Evolutionary conservation across 345 rosid genomes (phyloP).

Genomic region (Pelargonium nanum): DNA sequence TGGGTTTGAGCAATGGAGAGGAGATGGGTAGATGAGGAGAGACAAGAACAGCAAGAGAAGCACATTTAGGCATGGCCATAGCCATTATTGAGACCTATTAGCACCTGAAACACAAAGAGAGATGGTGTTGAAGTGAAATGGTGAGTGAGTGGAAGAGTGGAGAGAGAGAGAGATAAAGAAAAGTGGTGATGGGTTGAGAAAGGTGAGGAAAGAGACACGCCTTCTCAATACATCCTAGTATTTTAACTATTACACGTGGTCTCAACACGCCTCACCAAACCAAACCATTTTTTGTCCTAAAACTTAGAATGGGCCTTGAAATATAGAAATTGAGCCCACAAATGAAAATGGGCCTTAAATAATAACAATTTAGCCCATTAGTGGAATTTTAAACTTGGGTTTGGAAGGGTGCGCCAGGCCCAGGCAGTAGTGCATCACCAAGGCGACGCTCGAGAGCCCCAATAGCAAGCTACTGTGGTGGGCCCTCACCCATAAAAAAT

Average conservation of each 20-base stretch:
- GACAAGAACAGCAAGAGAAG: slow-evolving; percentile 17
- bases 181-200: slow-evolving; percentile 15
- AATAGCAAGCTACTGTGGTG: too few species aligned
- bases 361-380: too few species aligned
- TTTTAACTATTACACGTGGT: slow-evolving; percentile 24
- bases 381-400: too few species aligned
- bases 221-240: background rate
- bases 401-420: too few species aligned
- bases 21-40: slow-evolving; percentile 8
- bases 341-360: too few species aligned
- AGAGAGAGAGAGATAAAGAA: slow-evolving; percentile 8
- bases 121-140: slow-evolving; percentile 4
- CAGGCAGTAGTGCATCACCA: too few species aligned
- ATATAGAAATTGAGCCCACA: too few species aligned
- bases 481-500: too few species aligned
- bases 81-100: background rate
- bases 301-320: too few species aligned
- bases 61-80: slow-evolving; percentile 38
- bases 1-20: slow-evolving; percentile 11
- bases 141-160: slow-evolving; percentile 1
- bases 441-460: too few species aligned
- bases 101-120: background rate
- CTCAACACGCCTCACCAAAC: slow-evolving; percentile 9
- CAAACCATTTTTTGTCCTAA: background rate
- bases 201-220: slow-evolving; percentile 72